Evolutionary conservation across 2,329 filamentous ascomycete genomes (phyloP).

Genomic region (Conoideocrella luteorostrata): DNA sequence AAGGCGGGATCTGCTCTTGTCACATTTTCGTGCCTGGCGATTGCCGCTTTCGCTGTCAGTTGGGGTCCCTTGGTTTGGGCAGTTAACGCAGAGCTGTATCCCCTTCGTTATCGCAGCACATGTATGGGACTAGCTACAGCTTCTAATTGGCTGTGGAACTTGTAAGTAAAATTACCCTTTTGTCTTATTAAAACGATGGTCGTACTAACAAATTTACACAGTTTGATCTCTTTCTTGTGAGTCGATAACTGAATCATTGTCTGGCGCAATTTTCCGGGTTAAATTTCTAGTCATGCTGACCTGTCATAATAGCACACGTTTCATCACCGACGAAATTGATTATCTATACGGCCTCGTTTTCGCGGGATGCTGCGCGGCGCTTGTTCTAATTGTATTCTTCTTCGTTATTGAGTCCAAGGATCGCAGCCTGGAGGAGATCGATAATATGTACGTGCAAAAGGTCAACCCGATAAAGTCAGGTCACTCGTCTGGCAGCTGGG

Average conservation of each 20-base stretch:
- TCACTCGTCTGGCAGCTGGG: constrained; percentile 16
- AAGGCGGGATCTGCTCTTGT: constrained; percentile 54
- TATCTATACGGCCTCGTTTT: constrained; percentile 68
- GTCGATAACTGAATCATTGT: constrained; percentile 9
- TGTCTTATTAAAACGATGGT: background rate
- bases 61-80: constrained; percentile 67
- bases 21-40: constrained; percentile 63
- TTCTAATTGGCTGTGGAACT: constrained; percentile 62
- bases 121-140: constrained; percentile 52
- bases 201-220: constrained; percentile 6
- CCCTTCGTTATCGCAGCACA: constrained; percentile 46
- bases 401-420: constrained; percentile 70
- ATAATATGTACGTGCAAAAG: constrained; percentile 61
- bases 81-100: constrained; percentile 59
- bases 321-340: constrained; percentile 63
- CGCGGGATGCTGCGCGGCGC: constrained; percentile 58
- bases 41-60: constrained; percentile 59
- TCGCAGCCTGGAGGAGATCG: constrained; percentile 67
- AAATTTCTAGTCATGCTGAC: constrained; percentile 14
- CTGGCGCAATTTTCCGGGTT: background rate
- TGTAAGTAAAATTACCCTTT: constrained; percentile 25
- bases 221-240: constrained; percentile 41
- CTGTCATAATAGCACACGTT: constrained; percentile 51
- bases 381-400: constrained; percentile 63
- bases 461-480: constrained; percentile 43